phyloP scores from a whole-genome alignment of 2,329 filamentous ascomycete genomes.

The Fusarium neocosmosporiellum region DNA sequence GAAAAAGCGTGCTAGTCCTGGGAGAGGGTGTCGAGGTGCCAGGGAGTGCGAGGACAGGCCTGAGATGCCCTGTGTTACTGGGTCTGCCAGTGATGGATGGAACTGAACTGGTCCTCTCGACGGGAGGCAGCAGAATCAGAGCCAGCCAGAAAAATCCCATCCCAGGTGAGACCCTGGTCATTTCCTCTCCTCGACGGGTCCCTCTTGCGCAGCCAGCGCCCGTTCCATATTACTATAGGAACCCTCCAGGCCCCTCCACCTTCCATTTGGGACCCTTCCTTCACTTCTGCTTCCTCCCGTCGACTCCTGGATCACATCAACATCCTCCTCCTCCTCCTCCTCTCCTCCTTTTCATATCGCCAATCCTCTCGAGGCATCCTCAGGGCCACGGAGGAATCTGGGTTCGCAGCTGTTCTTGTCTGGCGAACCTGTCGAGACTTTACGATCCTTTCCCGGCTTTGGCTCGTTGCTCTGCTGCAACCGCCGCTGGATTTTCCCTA shows the following conservation, averaged over 20 bases:
- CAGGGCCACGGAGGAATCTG: constrained; percentile 35
- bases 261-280: constrained; percentile 34
- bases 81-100: constrained; percentile 26
- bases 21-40: constrained; percentile 32
- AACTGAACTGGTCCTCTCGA: constrained; percentile 21
- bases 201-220: constrained; percentile 18
- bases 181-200: constrained; percentile 25
- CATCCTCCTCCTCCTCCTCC: constrained; percentile 14
- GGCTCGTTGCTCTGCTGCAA: constrained; percentile 29
- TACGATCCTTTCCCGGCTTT: constrained; percentile 20
- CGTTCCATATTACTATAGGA: constrained; percentile 40
- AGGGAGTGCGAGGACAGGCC: constrained; percentile 26
- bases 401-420: constrained; percentile 31
- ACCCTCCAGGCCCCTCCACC: constrained; percentile 40
- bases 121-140: constrained; percentile 21
- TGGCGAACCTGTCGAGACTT: constrained; percentile 23
- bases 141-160: constrained; percentile 29
- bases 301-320: constrained; percentile 18
- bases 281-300: constrained; percentile 29
- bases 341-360: constrained; percentile 24
- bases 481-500: constrained; percentile 21
- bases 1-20: constrained; percentile 26
- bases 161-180: constrained; percentile 28
- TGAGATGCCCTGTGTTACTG: constrained; percentile 20
- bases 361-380: constrained; percentile 32